Percentiles rank a stretch among this genome's conserved stretches.
Conservation (phyloP, 2,329 filamentous ascomycete genomes). For the Arthrobotrys pseudoclavata region DNA sequence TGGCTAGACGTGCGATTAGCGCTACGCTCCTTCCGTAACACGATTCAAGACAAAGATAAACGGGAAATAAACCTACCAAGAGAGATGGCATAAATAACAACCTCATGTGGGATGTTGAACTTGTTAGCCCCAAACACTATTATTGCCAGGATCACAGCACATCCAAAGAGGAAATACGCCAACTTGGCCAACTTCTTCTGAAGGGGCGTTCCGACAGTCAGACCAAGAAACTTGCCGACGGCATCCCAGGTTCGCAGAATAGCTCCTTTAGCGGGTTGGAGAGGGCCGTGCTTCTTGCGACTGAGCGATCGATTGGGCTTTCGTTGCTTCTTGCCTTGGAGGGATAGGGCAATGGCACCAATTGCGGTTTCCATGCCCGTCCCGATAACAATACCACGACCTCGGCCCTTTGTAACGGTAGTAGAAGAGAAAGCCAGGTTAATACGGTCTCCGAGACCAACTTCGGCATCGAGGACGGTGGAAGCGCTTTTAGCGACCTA, state of each 20-base stretch:
- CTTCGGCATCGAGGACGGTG: slow-evolving; percentile 69
- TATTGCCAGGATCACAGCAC: slow-evolving; percentile 73
- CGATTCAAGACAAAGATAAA: slow-evolving; percentile 66
- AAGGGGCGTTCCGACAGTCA: slow-evolving; percentile 78
- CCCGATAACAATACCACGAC: slow-evolving; percentile 73
- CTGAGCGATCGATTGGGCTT: slow-evolving; percentile 72
- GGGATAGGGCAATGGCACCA: slow-evolving; percentile 74
- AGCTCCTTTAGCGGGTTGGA: slow-evolving; percentile 70
- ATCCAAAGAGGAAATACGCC: slow-evolving; percentile 74
- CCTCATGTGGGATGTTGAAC: slow-evolving; percentile 72
- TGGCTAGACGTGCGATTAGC: slow-evolving; percentile 64
- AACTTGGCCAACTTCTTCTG: slow-evolving; percentile 78
- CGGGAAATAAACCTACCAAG: slow-evolving; percentile 67
- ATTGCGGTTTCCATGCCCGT: slow-evolving; percentile 75
- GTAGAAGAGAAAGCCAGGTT: slow-evolving; percentile 75
- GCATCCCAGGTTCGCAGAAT: slow-evolving; percentile 72
- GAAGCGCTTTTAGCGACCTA: slow-evolving; percentile 70
- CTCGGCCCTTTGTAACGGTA: slow-evolving; percentile 73
- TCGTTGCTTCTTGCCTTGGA: slow-evolving; percentile 74
- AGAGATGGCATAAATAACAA: slow-evolving; percentile 74
- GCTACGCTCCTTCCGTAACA: slow-evolving; percentile 60
- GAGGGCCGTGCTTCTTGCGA: slow-evolving; percentile 70
- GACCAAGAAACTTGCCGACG: slow-evolving; percentile 74
- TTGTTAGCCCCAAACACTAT: slow-evolving; percentile 74
- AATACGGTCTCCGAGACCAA: slow-evolving; percentile 73